Evolutionary conservation across 2,329 filamentous ascomycete genomes (phyloP).

Genomic region (Pestalotiopsis sp.): DNA sequence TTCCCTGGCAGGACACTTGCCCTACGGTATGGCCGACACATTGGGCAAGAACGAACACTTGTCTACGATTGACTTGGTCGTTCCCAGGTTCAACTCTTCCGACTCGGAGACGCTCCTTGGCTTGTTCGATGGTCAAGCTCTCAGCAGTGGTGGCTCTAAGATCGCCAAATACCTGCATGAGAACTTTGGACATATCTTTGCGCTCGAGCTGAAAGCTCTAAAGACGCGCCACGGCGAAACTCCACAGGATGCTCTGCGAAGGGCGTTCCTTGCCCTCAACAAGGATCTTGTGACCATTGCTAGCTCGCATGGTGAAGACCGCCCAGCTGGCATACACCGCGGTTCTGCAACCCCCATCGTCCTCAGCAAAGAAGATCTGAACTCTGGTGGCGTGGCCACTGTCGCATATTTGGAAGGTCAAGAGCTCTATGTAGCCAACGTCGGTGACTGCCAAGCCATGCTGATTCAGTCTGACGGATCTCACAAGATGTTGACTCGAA

Average conservation of each 20-base stretch:
- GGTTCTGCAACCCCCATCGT: slow-evolving; percentile 74
- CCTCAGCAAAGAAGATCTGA: slow-evolving; percentile 85
- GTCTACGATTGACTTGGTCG: slow-evolving; percentile 93
- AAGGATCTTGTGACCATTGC: slow-evolving; percentile 90
- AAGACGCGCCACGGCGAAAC: slow-evolving; percentile 71
- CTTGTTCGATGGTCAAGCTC: slow-evolving; percentile 93
- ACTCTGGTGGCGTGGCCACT: slow-evolving; percentile 88
- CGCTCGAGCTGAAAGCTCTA: slow-evolving; percentile 76
- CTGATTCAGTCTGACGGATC: slow-evolving; percentile 87
- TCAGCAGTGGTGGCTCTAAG: slow-evolving; percentile 88
- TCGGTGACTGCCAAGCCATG: slow-evolving; percentile 95
- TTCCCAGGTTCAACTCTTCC: slow-evolving; percentile 86
- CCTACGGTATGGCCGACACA: slow-evolving; percentile 97
- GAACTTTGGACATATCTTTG: slow-evolving; percentile 87
- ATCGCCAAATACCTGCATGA: slow-evolving; percentile 97
- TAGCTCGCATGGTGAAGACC: slow-evolving; percentile 78
- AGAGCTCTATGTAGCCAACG: slow-evolving; percentile 91
- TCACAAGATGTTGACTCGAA: slow-evolving; percentile 81
- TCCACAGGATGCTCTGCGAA: slow-evolving; percentile 79
- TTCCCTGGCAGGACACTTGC: slow-evolving; percentile 86
- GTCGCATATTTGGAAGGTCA: slow-evolving; percentile 88
- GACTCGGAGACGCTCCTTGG: slow-evolving; percentile 90
- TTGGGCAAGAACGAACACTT: slow-evolving; percentile 91
- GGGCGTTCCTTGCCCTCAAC: slow-evolving; percentile 87
- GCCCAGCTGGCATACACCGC: slow-evolving; percentile 67